Base-by-base conservation (phyloP, 768 basidiomycete genomes). In the Phylloporus arenicola region DNA sequence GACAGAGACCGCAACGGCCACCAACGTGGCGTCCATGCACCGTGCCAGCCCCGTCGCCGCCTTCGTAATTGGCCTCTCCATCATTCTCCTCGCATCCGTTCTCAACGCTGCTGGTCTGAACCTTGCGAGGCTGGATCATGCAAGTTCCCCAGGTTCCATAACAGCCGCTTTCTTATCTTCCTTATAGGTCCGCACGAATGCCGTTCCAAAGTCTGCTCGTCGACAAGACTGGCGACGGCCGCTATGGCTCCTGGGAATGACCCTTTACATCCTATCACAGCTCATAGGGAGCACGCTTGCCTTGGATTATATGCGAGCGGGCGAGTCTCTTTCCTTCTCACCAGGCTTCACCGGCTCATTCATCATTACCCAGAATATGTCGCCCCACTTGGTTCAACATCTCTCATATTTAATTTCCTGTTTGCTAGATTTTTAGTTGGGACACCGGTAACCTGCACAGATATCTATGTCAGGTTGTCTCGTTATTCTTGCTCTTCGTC, bases 391-490 rank as follows among this genome's bases (percentile, higher is more conserved):
- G 94, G 95, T 13, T 92, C 91, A 0, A 88, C 92, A 11, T 89
- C 92, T 12, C 81, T 98, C 54, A 83, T 98, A 49, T 97, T 98
- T 75, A 98, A 98, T 67, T 94, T 96, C 64, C 75, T 96, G 33
- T 95, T 96, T 65, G 95, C 95, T 33, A 82, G 87, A 58, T 87
- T 92, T 62, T 77, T 92, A 52, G 85, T 91, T 6, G 89, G 88
- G 33, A 89, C 86, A 6, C 88, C 90, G 1, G 88, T 94, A 34
- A 91, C 88, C 38, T 80, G 71, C 50, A 86, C 79, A 31, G 92
- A 94, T 64, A 88, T 93, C 31, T 85, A 88, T 62, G 88, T 87
- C 59, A 53, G 83, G 65, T 41, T 9, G 11, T 38, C 48, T 20
- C 19, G 11, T 42, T 44, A 24, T 31, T n/a, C 30, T 37, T 43